Evolutionary conservation across 192 early-diverging fungal species (phyloP), one percentile per base, ranked within the genome.

Genomic region (Radiomyces spectabilis): DNA sequence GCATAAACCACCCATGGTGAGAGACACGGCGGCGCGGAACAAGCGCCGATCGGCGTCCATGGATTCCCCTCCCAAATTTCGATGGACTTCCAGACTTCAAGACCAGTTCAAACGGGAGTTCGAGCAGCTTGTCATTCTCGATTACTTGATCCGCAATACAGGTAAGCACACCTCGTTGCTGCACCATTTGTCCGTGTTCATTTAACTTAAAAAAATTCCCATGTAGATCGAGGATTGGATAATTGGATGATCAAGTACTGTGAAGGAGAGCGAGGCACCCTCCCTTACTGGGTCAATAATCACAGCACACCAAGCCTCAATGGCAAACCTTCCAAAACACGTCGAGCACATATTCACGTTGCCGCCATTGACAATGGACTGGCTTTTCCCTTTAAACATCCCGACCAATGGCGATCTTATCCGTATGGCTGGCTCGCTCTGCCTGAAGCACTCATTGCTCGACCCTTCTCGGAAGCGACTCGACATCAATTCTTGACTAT

Each of bases 341-440:
- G n/a, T 35, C 50, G 41, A n/a, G 35, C 68, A 4, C 85, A 83
- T 54, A 62, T 94, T 12, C 84, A 86, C 40, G 75, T 94, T 4
- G 89, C 89, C 0, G 91, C 90, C 37, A 95, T 95, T 55, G 93
- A 95, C 63, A 93, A 95, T 59, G 93, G 93, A 8, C 74, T 95
- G n/a, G 88, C 93, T 2, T 95, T 95, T 53, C 93, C 93, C 0
- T 89, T 80, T 66, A 92, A 95, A 47, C 93, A 95, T 53, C 93
- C 93, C 0, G 89, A 95, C 60, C 69, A 80, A 39, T 89, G 84
- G 82, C 68, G 93, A 5, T 89, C 87, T 0, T 95, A 94, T 52
- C 93, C 93, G 7, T 94, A 86, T 69, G 93, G 86, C n/a, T 95
- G 93, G 93, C 63, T 84, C 9, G 80, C 68, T 50, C 75, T 95